Percentiles rank a stretch among this genome's conserved stretches.
Evolutionary conservation across 306 rosid genomes (phyloP).

Genomic region (Ormosia emarginata): DNA sequence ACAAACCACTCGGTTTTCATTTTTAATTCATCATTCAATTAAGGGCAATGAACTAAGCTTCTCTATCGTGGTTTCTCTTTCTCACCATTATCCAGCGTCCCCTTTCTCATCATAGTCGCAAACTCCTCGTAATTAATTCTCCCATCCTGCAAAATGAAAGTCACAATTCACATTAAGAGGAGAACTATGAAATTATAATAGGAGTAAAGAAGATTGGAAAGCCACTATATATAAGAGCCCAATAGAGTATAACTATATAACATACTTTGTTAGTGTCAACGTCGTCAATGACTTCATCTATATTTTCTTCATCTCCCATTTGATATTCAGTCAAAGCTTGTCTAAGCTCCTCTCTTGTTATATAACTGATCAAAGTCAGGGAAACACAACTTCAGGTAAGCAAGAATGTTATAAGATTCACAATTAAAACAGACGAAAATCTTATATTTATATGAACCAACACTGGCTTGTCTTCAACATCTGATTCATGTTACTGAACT

Average conservation of each 20-base stretch:
- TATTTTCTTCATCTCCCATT: slow-evolving; percentile 83
- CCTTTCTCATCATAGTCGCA: slow-evolving; percentile 74
- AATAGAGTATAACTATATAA: neutral
- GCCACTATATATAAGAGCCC: neutral
- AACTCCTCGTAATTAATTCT: slow-evolving; percentile 79
- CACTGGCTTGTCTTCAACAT: neutral
- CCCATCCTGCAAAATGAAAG: slow-evolving; percentile 59
- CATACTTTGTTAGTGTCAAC: slow-evolving; percentile 76
- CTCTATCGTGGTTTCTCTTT: slow-evolving; percentile 37
- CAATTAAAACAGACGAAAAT: neutral
- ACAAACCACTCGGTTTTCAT: neutral
- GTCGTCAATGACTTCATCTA: slow-evolving; percentile 81
- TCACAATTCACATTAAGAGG: neutral
- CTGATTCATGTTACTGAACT: neutral
- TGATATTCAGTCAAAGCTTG: slow-evolving; percentile 72
- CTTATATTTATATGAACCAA: neutral
- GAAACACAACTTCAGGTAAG: neutral
- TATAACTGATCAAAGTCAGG: slow-evolving; percentile 43
- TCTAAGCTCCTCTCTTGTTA: slow-evolving; percentile 87
- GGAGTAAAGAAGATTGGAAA: neutral
- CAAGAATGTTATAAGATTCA: neutral
- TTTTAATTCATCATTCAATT: neutral
- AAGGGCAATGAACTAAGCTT: neutral
- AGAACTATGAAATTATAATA: neutral
- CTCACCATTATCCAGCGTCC: slow-evolving; percentile 36